Evolutionary conservation across 73 alveolate species (phyloP), one percentile per base, ranked within the genome.

Genomic region (Paramecium sonneborni): DNA sequence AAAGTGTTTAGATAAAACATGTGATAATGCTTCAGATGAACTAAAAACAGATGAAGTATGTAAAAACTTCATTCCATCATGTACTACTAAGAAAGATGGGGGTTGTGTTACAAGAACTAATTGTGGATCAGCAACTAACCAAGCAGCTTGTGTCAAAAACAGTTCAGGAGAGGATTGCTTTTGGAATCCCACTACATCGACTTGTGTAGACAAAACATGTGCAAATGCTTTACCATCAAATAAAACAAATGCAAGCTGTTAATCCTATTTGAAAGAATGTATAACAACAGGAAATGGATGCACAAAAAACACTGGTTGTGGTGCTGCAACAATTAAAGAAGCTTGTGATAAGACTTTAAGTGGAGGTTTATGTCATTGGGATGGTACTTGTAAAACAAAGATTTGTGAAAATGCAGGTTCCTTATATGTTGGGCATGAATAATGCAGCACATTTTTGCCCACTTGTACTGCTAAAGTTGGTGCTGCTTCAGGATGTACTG

Each of bases 251-350:
- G 18, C 37, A 74, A 21, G 32, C 15, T 74, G 87, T 37, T 28
- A 74, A 20, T 32, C 37, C 0, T 35, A 28, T 74, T 10, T 74
- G 20, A 37, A 24, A 34, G 37, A 18, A 74, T 74, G 87, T 34
- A 74, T 74, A 12, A 74, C 87, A 10, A 74, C 55, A 34, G 87
- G 87, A 28, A 39, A n/a, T 28, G 87, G 87, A 74, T 74, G 87
- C 18, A 39, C 24, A 34, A 20, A 28, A 15, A 74, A 74, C 39
- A 34, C 55, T 12, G 44, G 34, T 15, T 74, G 87, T 39, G 18
- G 20, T 34, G 58, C 67, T 74, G 87, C 87, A 34, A 74, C 35
- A 12, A 1, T 35, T 0, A 23, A 74, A 21, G 56, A 34, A 6
- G 87, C 87, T 37, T 74, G 87, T 39, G 58, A 28, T 10, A 28